Base-by-base conservation (phyloP, 257 asterid species). In the Pogostemon cablin region DNA sequence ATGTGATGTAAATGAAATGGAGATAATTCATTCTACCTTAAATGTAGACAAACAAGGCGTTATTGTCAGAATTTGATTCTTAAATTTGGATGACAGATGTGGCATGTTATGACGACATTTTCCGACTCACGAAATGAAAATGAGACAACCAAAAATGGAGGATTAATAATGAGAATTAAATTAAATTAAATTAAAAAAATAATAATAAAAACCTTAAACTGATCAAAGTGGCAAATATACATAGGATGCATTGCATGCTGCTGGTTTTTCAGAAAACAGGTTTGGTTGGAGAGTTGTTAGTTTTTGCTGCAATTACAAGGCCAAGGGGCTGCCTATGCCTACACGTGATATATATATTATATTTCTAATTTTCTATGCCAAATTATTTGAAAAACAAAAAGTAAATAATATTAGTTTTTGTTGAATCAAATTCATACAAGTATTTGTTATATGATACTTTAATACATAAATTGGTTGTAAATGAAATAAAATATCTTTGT, bases 251-350 rank as follows among this genome's bases (percentile, higher is more conserved):
- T 4, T 4, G 8, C 46, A 3, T 46, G 79, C 65, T 72, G 79
- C 77, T 81, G 79, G 83, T 79, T 73, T 82, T 62, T 73, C 12
- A 58, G 65, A 57, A 65, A 47, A 72, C 6, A 72, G 67, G 56
- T 68, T 77, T 66, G 76, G 67, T 70, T 67, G 35, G 7, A 6
- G 71, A 74, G 81, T 47, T 40, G 84, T 52, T 79, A 67, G 77
- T 79, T 82, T 82, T 41, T 32, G n/a, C 7, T 11, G 25, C 38
- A 70, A 39, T 71, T 75, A 75, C 77, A 66, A 54, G 82, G 78
- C 72, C 77, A 66, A 54, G 82, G 78, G 80, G 82, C 86, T 39
- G 32, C 34, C 0, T 6, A 5, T 56, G 57, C 10, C 5, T 56
- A 43, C 73, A 74, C 40, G 78, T 48, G 68, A 54, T 25, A 38